Conservation (phyloP, 176 grass and related monocot genomes). For the Rhynchospora breviuscula region DNA sequence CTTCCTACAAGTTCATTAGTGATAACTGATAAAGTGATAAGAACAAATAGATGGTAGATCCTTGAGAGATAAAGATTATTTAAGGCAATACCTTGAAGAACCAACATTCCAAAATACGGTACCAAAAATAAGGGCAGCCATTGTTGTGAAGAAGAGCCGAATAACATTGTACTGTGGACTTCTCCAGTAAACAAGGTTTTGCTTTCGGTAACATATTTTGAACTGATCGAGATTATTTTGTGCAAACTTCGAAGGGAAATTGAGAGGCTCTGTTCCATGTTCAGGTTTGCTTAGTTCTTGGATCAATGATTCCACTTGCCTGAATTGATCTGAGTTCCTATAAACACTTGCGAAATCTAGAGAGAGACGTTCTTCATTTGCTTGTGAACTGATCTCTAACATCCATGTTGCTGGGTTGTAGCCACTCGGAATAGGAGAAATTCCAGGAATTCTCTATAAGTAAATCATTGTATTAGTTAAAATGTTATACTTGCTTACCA, state of each 20-base stretch:
- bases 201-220: slow-evolving; percentile 40
- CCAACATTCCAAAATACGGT: slow-evolving; percentile 70
- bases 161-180: slow-evolving; percentile 66
- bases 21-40: slow-evolving; percentile 22
- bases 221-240: slow-evolving; percentile 53
- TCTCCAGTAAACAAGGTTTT: slow-evolving; percentile 74
- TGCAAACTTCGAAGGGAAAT: slow-evolving; percentile 49
- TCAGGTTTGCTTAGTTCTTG: slow-evolving; percentile 40
- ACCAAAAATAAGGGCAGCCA: slow-evolving; percentile 50
- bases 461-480: neutral
- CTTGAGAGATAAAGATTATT: neutral
- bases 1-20: slow-evolving; percentile 31
- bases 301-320: slow-evolving; percentile 46
- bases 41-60: neutral
- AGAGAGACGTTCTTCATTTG: slow-evolving; percentile 52
- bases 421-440: slow-evolving; percentile 40
- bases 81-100: neutral
- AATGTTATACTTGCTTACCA: neutral
- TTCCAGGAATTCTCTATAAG: slow-evolving; percentile 45
- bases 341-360: slow-evolving; percentile 58
- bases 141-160: slow-evolving; percentile 50
- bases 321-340: slow-evolving; percentile 52
- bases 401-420: slow-evolving; percentile 92
- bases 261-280: slow-evolving; percentile 37
- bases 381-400: slow-evolving; percentile 63